A percentile compares a stretch with the other conserved stretches of the same genome.
Evolutionary conservation across 192 early-diverging fungal genomes (phyloP).

Genomic region (Rhizophagus sp.): DNA sequence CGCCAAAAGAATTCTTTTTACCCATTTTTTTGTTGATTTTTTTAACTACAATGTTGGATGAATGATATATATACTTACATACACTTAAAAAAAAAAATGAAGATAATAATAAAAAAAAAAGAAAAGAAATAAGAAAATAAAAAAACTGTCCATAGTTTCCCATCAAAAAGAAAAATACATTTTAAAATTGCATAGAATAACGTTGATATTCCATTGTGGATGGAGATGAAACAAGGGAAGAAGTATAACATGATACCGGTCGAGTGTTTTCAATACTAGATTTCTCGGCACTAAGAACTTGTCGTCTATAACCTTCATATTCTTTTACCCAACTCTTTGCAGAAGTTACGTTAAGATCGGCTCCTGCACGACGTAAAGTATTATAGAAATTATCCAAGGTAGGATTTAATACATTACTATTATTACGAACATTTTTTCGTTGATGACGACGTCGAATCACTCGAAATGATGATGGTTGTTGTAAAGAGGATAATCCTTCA

Average conservation of each 20-base stretch:
- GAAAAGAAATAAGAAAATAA: too few species aligned
- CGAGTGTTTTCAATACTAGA: background rate
- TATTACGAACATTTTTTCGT: background rate
- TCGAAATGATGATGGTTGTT: background rate
- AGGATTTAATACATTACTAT: constrained; percentile 1
- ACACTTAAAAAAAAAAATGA: too few species aligned
- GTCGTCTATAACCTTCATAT: constrained; percentile 9
- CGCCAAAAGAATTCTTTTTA: too few species aligned
- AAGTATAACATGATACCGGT: background rate
- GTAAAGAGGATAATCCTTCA: background rate
- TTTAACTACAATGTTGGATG: too few species aligned
- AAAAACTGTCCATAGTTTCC: too few species aligned
- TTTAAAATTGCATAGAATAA: background rate
- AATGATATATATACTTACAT: too few species aligned
- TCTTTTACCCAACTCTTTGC: constrained; percentile 11
- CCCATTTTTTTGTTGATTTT: too few species aligned
- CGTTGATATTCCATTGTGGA: background rate
- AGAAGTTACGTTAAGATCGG: background rate
- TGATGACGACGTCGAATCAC: constrained; percentile 13
- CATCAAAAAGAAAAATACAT: background rate
- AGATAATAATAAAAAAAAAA: too few species aligned
- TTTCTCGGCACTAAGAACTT: background rate
- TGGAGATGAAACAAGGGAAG: background rate
- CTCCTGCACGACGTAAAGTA: background rate
- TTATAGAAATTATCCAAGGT: constrained; percentile 19